Evolutionary conservation across 2,329 filamentous ascomycete genomes (phyloP), one percentile per base, ranked within the genome.

Genomic region (Alternaria sp.): DNA sequence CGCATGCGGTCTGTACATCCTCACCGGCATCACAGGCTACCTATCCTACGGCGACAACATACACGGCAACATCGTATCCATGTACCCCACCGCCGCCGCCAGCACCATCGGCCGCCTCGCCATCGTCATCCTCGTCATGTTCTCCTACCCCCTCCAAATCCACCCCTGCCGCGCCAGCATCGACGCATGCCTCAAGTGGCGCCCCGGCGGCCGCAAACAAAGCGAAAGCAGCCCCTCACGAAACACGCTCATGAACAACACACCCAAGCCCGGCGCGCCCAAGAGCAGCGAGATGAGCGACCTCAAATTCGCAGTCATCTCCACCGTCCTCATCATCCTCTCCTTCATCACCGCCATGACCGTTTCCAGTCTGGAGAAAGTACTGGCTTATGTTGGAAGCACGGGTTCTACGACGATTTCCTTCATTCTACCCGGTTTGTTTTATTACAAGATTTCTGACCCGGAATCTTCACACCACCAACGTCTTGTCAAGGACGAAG

Each of bases 371-470:
- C 86, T 99, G 4, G 94, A 97, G 77, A 91, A 92, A 50, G 94
- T 99, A 1, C 86, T 99, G 0, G 95, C 96, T 0, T 99, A 97
- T 71, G 96, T 99, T 11, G 96, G 96, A 41, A 94, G 91, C 72
- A 99, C 96, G 0, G 96, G 96, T 57, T 95, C 91, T 55, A 99
- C 96, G 0, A 93, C 93, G 65, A 99, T 99, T 73, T 97, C 93
- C 65, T 99, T 99, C 78, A 98, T 99, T 69, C 86, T 99, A 0
- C 96, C 96, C 0, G 96, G 96, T 0, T 82, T 99, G 5, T 99
- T 99, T 80, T 99, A 98, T 81, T 99, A 98, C 83, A 98, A 98
- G 81, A 98, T 99, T 64, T 96, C 93, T 12, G 89, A 93, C 23
- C 96, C 96, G 0, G 91, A 97, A 59, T 95, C 92, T 47, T 87